Conservation (phyloP, 164 flowering plant species). For the Akebia trifoliata region DNA sequence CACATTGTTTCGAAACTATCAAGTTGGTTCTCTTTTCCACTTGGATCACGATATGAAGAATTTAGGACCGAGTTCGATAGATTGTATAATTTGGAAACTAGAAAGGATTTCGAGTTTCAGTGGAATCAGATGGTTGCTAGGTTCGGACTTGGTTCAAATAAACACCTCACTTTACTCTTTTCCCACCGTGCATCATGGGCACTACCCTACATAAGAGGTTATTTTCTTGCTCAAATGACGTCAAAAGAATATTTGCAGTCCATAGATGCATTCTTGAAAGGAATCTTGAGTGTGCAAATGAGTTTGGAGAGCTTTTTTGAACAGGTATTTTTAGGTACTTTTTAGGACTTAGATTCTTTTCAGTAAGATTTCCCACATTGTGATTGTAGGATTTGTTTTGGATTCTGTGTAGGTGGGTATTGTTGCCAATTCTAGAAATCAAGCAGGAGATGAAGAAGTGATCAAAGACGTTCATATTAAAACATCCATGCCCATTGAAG, state of each 20-base stretch:
- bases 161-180: slow-evolving; percentile 46
- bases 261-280: slow-evolving; percentile 45
- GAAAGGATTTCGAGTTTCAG: slow-evolving; percentile 53
- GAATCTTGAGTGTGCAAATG: slow-evolving; percentile 39
- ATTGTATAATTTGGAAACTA: slow-evolving; percentile 36
- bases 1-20: slow-evolving; percentile 46
- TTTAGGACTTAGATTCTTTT: not conserved
- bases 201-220: slow-evolving; percentile 35
- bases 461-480: slow-evolving; percentile 32
- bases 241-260: slow-evolving; percentile 32
- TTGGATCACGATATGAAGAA: slow-evolving; percentile 46
- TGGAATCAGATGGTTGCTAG: slow-evolving; percentile 56
- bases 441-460: slow-evolving; percentile 30
- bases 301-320: slow-evolving; percentile 53
- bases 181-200: slow-evolving; percentile 53
- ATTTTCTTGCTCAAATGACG: slow-evolving; percentile 44
- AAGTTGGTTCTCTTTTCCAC: slow-evolving; percentile 53
- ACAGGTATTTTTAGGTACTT: slow-evolving; percentile 35
- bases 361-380: not conserved
- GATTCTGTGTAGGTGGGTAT: slow-evolving; percentile 32
- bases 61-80: slow-evolving; percentile 52
- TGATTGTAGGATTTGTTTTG: slow-evolving; percentile 5
- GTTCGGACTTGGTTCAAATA: slow-evolving; percentile 57
- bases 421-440: slow-evolving; percentile 29
- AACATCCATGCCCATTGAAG: slow-evolving; percentile 61